Base-by-base conservation (phyloP, 805 yeast species). In the Candida quercuum region DNA sequence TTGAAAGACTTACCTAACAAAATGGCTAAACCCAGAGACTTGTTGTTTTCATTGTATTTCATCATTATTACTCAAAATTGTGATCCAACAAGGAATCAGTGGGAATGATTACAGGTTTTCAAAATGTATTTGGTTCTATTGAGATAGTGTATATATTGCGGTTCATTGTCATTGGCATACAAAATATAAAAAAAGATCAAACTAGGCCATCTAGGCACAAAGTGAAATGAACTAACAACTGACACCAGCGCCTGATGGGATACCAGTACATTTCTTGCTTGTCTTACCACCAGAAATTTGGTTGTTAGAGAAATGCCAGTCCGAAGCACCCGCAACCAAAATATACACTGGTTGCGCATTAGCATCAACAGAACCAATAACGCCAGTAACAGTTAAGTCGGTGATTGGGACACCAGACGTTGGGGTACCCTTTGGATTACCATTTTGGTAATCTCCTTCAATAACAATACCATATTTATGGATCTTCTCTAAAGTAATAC, bases 361-460 rank as follows among this genome's bases (percentile, higher is more conserved):
- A 26, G 35, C 16, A 11, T 32, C 28, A 18, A 46, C 48, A n/a
- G 44, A 14, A 33, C 48, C 50, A 16, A 44, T 35, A 14, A 39
- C 37, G 12, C 31, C 38, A 15, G 25, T 30, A 14, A 46, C 15
- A 9, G 40, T 38, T 24, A 46, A 37, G 27, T 29, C 36, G 13
- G 46, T 33, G 35, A 46, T 44, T 35, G 48, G 48, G 21, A 44
- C 39, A 16, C 48, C 48, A 8, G 37, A 35, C 25, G 46, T 41
- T 3, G 46, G 34, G 16, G 37, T 34, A 18, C 46, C 46, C 14
- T 48, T 46, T 28, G 46, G 36, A 14, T 26, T 15, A n/a, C 45
- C 40, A 14, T 39, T 41, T 23, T 37, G 16, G 18, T 46, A 46
- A 28, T 43, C 44, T 16, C 45, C 45, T 43, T 46, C 41, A 22